Evolutionary conservation across 1,284 basidiomycete genomes (phyloP).

Genomic region (Laetiporus sulphureus): DNA sequence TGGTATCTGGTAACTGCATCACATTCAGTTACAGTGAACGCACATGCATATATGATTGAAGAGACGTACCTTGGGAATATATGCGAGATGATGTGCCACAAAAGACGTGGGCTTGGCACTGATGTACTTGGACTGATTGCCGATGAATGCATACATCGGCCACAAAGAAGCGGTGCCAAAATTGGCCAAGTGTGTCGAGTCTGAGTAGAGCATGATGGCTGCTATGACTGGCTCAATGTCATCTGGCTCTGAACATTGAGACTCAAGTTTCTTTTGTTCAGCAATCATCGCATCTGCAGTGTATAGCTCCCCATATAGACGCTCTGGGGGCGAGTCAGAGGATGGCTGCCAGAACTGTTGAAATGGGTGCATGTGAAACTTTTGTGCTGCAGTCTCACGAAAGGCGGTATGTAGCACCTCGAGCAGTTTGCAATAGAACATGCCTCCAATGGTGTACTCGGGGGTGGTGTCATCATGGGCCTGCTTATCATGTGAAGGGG

Average conservation of each 20-base stretch:
- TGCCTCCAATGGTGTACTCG: slow-evolving; percentile 20
- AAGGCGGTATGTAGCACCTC: slow-evolving; percentile 1
- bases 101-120: slow-evolving; percentile 10
- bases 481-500: slow-evolving; percentile 11
- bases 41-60: too few relatives aligned
- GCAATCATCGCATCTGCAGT: slow-evolving; percentile 11
- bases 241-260: slow-evolving; percentile 1
- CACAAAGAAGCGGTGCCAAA: slow-evolving; percentile 11
- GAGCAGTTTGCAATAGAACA: slow-evolving; percentile 11
- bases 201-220: slow-evolving; percentile 14
- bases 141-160: slow-evolving; percentile 10
- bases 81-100: slow-evolving; percentile 21
- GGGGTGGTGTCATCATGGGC: too few relatives aligned
- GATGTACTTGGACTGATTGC: slow-evolving; percentile 19
- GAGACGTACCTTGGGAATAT: slow-evolving; percentile 19
- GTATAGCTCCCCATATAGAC: slow-evolving; percentile 14
- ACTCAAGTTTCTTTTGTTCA: slow-evolving; percentile 8
- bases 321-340: not conserved
- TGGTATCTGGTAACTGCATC: too few relatives aligned
- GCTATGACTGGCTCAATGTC: not conserved
- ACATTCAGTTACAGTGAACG: too few relatives aligned
- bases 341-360: slow-evolving; percentile 4
- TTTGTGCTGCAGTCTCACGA: not conserved
- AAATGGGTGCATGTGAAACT: slow-evolving; percentile 6
- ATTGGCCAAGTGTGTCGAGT: slow-evolving; percentile 13